Evolutionary conservation across 768 basidiomycete species (phyloP).

Genomic region (Auricularia auricula-judae): DNA sequence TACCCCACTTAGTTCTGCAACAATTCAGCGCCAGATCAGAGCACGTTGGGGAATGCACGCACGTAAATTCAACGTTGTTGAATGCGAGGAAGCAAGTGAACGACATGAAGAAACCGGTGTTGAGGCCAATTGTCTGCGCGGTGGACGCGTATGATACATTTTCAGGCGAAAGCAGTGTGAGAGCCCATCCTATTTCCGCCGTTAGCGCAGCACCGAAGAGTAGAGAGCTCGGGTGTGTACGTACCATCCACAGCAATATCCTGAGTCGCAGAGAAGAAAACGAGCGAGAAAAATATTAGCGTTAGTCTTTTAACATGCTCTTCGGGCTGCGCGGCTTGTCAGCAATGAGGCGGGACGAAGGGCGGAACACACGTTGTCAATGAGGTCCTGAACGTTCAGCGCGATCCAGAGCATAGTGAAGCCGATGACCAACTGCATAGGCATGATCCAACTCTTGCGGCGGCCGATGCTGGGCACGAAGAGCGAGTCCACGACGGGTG

Average conservation of each 20-base stretch:
- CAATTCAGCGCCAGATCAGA: constrained; percentile 14
- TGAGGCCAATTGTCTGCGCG: constrained; percentile 94
- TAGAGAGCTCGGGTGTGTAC: constrained; percentile 20
- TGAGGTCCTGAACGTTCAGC: constrained; percentile 57
- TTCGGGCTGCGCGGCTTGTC: constrained; percentile 46
- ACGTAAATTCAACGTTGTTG: constrained; percentile 90
- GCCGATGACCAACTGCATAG: constrained; percentile 89
- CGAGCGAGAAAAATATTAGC: constrained; percentile 74
- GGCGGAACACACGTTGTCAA: constrained; percentile 55
- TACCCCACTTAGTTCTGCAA: constrained; percentile 59
- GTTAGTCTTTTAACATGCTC: constrained; percentile 73
- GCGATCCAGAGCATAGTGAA: constrained; percentile 72
- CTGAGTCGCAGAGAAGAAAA: constrained; percentile 95
- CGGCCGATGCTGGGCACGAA: constrained; percentile 79
- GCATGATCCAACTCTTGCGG: constrained; percentile 97
- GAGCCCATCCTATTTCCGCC: constrained; percentile 49
- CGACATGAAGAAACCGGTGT: constrained; percentile 89
- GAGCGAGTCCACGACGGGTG: constrained; percentile 89
- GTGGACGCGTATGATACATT: constrained; percentile 95
- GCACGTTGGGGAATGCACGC: constrained; percentile 9
- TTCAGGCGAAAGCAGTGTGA: constrained; percentile 80
- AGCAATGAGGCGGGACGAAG: not conserved
- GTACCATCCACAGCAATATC: constrained; percentile 17
- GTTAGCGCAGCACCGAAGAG: constrained; percentile 27
- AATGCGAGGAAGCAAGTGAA: constrained; percentile 97